Evolutionary conservation across 2,329 filamentous ascomycete genomes (phyloP).

Genomic region (Penicillium paneum): DNA sequence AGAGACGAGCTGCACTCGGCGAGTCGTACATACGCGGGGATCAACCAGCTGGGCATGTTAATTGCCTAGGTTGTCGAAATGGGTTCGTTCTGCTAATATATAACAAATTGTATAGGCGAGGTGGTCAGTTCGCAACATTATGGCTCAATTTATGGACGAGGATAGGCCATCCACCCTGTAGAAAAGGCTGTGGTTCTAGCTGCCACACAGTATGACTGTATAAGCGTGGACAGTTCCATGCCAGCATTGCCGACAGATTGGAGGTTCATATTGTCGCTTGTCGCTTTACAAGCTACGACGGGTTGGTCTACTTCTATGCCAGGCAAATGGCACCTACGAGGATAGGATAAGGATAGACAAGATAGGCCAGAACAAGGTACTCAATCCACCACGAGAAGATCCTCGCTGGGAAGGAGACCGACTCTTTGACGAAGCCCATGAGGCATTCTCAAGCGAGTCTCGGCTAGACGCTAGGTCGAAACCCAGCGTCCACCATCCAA

Average conservation of each 20-base stretch:
- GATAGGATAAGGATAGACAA: constrained; percentile 24
- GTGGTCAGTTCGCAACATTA: too few relatives aligned
- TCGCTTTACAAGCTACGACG: constrained; percentile 11
- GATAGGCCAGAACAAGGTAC: constrained; percentile 24
- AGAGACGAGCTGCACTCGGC: background rate
- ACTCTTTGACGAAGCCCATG: constrained; percentile 22
- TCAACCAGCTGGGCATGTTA: background rate
- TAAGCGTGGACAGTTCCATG: background rate
- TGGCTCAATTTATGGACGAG: background rate
- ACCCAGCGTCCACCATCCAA: constrained; percentile 27
- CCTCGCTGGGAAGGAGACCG: constrained; percentile 11
- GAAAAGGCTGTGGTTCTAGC: background rate
- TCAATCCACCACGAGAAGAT: constrained; percentile 5
- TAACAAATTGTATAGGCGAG: too few relatives aligned
- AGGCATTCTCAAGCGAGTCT: constrained; percentile 23
- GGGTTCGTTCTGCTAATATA: too few relatives aligned
- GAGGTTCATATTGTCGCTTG: background rate
- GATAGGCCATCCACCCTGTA: background rate
- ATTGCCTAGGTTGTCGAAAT: too few relatives aligned
- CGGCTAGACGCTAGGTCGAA: constrained; percentile 12
- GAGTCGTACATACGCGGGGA: background rate
- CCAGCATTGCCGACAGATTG: background rate
- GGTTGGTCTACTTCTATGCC: constrained; percentile 18
- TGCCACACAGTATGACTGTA: too few relatives aligned
- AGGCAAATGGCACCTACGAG: constrained; percentile 18